Percentiles rank a stretch among this genome's conserved stretches.
Evolutionary conservation across 495 filamentous ascomycete genomes (phyloP).

Genomic region (Pseudevernia furfuracea): DNA sequence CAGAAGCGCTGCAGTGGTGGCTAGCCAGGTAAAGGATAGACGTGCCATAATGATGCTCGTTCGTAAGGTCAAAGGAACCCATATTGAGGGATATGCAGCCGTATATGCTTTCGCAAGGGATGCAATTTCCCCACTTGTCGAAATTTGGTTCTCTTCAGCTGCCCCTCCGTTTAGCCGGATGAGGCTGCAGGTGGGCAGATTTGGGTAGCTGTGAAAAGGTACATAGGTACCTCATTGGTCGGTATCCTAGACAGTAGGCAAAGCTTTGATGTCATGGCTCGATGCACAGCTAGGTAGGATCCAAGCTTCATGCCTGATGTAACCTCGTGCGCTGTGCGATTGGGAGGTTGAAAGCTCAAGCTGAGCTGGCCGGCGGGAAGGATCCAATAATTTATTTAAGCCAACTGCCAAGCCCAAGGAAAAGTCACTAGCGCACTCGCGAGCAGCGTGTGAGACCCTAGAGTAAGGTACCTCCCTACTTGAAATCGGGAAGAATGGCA

Average conservation of each 20-base stretch:
- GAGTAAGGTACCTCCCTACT: too few species aligned
- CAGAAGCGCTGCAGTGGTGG: background rate
- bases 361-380: background rate
- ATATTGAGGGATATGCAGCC: background rate
- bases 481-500: background rate
- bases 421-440: background rate
- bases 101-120: background rate
- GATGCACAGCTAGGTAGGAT: background rate
- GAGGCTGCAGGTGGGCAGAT: background rate
- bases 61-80: background rate
- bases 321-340: background rate
- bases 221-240: background rate
- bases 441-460: background rate
- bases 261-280: background rate
- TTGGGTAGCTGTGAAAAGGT: background rate
- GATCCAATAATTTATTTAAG: too few species aligned
- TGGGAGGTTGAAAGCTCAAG: background rate
- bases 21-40: background rate
- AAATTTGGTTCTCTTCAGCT: background rate
- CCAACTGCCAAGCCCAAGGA: background rate
- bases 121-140: background rate
- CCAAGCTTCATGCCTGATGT: background rate
- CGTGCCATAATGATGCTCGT: constrained; percentile 1
- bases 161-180: background rate
- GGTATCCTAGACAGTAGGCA: background rate